Base-by-base conservation (phyloP, 495 filamentous ascomycete species). In the Usnea hakonensis region DNA sequence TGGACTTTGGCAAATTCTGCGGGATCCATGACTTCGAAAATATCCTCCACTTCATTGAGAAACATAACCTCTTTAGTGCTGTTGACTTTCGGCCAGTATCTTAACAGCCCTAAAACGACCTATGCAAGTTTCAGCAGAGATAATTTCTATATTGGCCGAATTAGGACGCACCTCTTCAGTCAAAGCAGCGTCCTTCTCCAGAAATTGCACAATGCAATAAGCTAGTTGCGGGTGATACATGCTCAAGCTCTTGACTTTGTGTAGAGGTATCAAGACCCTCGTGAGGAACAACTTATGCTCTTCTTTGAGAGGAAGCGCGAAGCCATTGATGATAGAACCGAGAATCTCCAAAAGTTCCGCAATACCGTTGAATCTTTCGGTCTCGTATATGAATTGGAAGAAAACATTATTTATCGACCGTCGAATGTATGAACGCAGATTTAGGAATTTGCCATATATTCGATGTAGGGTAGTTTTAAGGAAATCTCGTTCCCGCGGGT, bases 21-120 rank as follows among this genome's bases (percentile, higher is more conserved):
- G 8, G 94, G 94, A 69, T 99, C 94, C 94, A 99, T 99, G 40
- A 99, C 94, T 78, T 99, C 94, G 69, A 99, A 99, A 61, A 97
- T 99, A 71, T 99, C 94, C 72, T 99, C 94, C 11, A 99, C 95
- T 71, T 99, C 94, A 68, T 99, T 99, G 68, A 99, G 79, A 74
- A 91, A 99, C 94, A 99, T 99, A 68, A 99, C 94, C 72, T 99
- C 94, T 72, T 99, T 99, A 16, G 95, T 97, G 72, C 95, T 97
- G 73, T 99, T 99, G 57, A 92, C 90, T 78, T 99, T 99, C 30
- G 94, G 94, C 94, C 94, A 99, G 73, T 96, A 99, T 67, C 94
- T 86, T 63, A 99, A 79, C 63, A 99, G 79, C 17, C 94, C 94
- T 64, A 96, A 84, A 38, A 99, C 95, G 64, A 98, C 93, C 90